Percentiles rank a stretch among this genome's conserved stretches.
Evolutionary conservation across 768 basidiomycete species (phyloP).

Genomic region (Mycena belliarum): DNA sequence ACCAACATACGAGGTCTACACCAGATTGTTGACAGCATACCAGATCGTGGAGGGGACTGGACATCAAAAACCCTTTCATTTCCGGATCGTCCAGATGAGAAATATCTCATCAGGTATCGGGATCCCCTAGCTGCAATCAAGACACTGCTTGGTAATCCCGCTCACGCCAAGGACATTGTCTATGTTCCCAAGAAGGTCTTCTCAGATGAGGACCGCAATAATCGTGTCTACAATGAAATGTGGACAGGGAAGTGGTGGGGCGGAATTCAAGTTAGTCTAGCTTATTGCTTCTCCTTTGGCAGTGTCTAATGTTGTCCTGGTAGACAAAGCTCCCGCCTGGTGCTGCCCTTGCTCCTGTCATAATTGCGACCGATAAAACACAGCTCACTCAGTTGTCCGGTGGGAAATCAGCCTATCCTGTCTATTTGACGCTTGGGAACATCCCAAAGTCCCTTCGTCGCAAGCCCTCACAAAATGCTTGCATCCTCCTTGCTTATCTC

Average conservation of each 20-base stretch:
- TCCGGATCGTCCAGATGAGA: conserved; percentile 23
- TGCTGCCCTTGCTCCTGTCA: not conserved
- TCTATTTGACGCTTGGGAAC: conserved; percentile 47
- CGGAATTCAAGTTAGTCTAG: conserved; percentile 32
- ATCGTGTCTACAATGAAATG: conserved; percentile 36
- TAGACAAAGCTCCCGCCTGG: not conserved
- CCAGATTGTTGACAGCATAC: conserved; percentile 28
- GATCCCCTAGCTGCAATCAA: conserved; percentile 33
- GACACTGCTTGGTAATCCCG: conserved; percentile 32
- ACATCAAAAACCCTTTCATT: conserved; percentile 23
- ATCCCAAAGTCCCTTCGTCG: conserved; percentile 30
- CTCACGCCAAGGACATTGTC: conserved; percentile 27
- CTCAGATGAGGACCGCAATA: conserved; percentile 7
- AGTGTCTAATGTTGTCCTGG: not conserved
- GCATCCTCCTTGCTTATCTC: conserved; percentile 40
- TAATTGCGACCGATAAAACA: conserved; percentile 32
- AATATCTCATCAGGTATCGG: conserved; percentile 15
- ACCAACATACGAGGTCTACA: conserved; percentile 26
- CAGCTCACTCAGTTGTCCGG: conserved; percentile 35
- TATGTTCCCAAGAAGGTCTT: conserved; percentile 23
- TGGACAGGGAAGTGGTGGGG: conserved; percentile 40
- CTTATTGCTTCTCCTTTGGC: too few relatives aligned
- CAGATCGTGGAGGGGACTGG: conserved; percentile 28
- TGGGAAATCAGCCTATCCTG: conserved; percentile 41
- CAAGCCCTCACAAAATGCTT: conserved; percentile 30